Base-by-base conservation (phyloP, 192 early-diverging fungal genomes). In the Coemansia sp. region DNA sequence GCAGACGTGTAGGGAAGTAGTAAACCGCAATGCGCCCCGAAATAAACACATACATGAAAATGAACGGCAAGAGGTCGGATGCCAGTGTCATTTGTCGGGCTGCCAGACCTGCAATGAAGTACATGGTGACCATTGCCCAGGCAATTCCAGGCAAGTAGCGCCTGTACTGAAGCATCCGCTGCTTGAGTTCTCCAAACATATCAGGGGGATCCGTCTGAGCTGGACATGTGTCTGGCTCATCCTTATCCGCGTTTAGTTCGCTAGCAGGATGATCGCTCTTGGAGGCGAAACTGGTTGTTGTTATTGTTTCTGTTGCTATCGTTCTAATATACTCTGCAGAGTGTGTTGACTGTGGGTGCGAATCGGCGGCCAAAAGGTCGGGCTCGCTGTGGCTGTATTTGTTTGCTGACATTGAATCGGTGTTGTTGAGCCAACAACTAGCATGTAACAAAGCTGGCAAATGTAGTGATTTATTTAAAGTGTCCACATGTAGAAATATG, bases 81-180 rank as follows among this genome's bases (percentile, higher is more conserved):
- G 74, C 28, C 52, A 67, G 73, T 19, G 62, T 62, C 53, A 72
- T 82, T 25, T 79, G 70, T 20, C 82, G 68, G 36, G 86, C 58
- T 22, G 77, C 71, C 53, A 84, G 73, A 9, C 83, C 75, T 9
- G 82, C 85, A 59, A 89, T 77, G 30, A 86, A 82, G 75, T 81
- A 92, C 48, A 79, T 83, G 25, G 84, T 89, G 11, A 84, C 0
- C 13, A 79, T 47, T 2, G 70, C 20, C 84, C 84, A 89, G 54
- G 81, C 62, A 22, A 64, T 59, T 15, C 69, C 55, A 28, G 84
- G 59, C 52, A 52, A 38, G 50, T 45, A 65, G 25, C 31, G 62
- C 62, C 61, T 68, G 59, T 78, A 55, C 44, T 55, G 40, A 6
- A 25, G 5, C 2, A 13, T 8, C 11, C 64, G 19, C 31, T 22